Evolutionary conservation across 805 yeast genomes (phyloP), one percentile per base, ranked within the genome.

Genomic region (Ogataea ramenticola): DNA sequence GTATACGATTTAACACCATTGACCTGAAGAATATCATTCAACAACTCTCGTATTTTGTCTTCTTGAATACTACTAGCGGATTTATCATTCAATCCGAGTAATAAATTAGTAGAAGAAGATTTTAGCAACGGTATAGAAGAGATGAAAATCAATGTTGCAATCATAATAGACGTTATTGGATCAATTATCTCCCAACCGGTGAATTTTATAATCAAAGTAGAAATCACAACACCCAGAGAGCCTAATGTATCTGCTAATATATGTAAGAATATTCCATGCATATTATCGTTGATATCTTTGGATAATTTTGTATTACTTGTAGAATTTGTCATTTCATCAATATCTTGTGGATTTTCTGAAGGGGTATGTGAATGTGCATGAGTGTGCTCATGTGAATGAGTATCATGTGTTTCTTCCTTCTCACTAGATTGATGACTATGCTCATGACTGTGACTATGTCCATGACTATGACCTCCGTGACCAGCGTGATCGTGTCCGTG

Each of bases 211-310:
- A 93, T 65, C 5, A 88, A 43, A 0, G 99, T 91, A 0, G 97
- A 89, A 1, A 88, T 62, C n/a, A 93, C 90, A 16, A 95, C 99
- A 7, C 98, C 98, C 0, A 90, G 95, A 0, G 98, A 91, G 0
- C 99, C 99, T 35, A 93, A 67, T 0, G 98, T 90, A 56, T 93
- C 99, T 0, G 99, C 99, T 38, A 93, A 60, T 27, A 93, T 86
- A 54, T 93, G 99, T 38, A 93, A 67, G 56, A 93, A 93, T 5
- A 93, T 87, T 14, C 99, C 99, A 46, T 83, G 80, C 95, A 91
- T 86, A 60, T 91, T 91, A 51, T 77, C 80, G 49, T 71, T 73
- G 60, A 68, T 57, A 36, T 77, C 82, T 52, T 78, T 75, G 4
- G 10, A n/a, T 57, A 47, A 36, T 50, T 44, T 2, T 39, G 34